Base-by-base conservation (phyloP, 768 basidiomycete species). In the Rhizopogon vinicolor region DNA sequence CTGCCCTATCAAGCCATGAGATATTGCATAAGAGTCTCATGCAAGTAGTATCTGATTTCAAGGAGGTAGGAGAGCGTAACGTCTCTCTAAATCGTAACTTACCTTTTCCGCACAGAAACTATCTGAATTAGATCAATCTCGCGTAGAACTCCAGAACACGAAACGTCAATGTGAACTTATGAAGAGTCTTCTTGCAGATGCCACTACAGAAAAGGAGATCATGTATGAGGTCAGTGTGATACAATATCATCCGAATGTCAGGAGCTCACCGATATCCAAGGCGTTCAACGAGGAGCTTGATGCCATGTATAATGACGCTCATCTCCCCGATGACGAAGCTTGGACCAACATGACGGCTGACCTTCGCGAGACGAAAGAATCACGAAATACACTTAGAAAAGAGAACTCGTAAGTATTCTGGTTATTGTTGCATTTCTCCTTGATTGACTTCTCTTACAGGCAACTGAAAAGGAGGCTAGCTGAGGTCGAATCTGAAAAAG, bases 271-370 rank as follows among this genome's bases (percentile, higher is more conserved):
- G n/a, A 33, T 50, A 43, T 50, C 41, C 2, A 58, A 95, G 93
- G 89, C 91, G 3, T 95, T 97, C 74, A 96, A 97, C 67, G 92
- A 93, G 65, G 93, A 96, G 67, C 78, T 97, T 33, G 93, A 94
- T 60, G 84, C 82, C 16, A 91, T 96, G 90, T 96, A 86, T 70
- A 87, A 88, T 50, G 91, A 94, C 56, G 83, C 82, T 28, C 82
- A 87, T 57, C 80, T 95, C 48, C 91, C 93, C 10, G 84, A 85
- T 19, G 83, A 86, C 46, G 90, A 93, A 62, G 91, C 92, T 2
- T 94, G 89, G 84, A 67, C 73, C n/a, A 86, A 87, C 1, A 79
- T 96, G 78, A 79, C 83, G 28, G 73, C 74, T 42, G 91, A 95
- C 65, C 74, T 95, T 51, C 77, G 82, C 59, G 68, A 79, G 57